Conservation (phyloP, 2,329 filamentous ascomycete genomes). For the Phaeosphaeriaceae sp. region DNA sequence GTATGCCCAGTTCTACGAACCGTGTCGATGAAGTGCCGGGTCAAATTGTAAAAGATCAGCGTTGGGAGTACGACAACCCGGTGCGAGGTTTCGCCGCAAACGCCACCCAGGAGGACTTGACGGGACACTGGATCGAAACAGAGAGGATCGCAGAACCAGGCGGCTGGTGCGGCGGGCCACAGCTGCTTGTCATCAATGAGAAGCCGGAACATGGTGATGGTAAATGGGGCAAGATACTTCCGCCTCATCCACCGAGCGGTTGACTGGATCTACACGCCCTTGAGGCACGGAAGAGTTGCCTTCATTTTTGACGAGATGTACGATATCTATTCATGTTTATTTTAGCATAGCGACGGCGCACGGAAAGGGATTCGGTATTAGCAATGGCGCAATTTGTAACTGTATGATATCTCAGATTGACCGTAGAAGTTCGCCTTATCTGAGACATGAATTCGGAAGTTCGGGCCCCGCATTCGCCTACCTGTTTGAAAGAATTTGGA, state of each 20-base stretch:
- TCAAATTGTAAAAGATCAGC: conserved; percentile 58
- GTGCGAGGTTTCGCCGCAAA: conserved; percentile 29
- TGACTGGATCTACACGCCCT: conserved; percentile 9
- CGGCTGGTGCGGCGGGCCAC: conserved; percentile 63
- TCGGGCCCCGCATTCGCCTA: too few relatives aligned
- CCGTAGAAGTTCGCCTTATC: too few relatives aligned
- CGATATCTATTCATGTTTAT: conserved; percentile 11
- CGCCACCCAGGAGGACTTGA: conserved; percentile 29
- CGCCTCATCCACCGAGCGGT: conserved; percentile 28
- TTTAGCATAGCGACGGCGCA: conserved; percentile 33
- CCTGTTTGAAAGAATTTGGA: too few relatives aligned
- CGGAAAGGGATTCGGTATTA: background rate
- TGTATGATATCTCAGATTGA: too few relatives aligned
- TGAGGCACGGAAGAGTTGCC: conserved; percentile 5
- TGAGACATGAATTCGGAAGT: too few relatives aligned
- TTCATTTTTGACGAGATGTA: conserved; percentile 14
- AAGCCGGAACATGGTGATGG: conserved; percentile 37
- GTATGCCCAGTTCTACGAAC: conserved; percentile 66
- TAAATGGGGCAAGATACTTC: conserved; percentile 41
- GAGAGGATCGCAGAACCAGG: conserved; percentile 58
- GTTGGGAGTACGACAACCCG: conserved; percentile 57
- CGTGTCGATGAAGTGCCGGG: conserved; percentile 67
- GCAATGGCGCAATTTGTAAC: background rate
- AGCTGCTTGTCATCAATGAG: conserved; percentile 58
- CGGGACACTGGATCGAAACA: conserved; percentile 45